Evolutionary conservation across 2,329 filamentous ascomycete species (phyloP).

Genomic region (Penicillium sp.): DNA sequence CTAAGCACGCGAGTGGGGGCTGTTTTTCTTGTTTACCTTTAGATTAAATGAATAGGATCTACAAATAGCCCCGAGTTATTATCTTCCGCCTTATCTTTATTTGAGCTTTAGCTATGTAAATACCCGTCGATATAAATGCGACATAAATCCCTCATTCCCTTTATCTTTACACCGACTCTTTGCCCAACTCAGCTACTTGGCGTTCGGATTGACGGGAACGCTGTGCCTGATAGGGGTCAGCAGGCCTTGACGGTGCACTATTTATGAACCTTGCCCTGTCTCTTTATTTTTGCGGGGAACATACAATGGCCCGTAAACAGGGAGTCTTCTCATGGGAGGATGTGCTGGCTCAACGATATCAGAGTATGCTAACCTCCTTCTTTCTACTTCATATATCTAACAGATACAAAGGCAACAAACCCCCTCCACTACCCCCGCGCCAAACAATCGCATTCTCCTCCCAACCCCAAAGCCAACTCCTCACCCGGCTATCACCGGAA

Average conservation of each 20-base stretch:
- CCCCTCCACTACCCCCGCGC: conserved; percentile 21
- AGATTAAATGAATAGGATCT: background rate
- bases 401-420: conserved; percentile 29
- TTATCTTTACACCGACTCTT: conserved; percentile 8
- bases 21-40: background rate
- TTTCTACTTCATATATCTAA: background rate
- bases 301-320: conserved; percentile 34
- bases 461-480: conserved; percentile 30
- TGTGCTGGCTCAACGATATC: conserved; percentile 40
- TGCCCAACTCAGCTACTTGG: background rate
- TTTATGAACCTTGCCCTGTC: background rate
- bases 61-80: background rate
- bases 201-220: conserved; percentile 16
- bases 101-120: background rate
- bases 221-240: conserved; percentile 9
- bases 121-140: background rate
- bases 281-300: background rate
- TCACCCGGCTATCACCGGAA: conserved; percentile 35
- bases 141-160: background rate
- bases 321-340: conserved; percentile 44
- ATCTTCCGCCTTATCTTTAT: background rate
- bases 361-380: conserved; percentile 29
- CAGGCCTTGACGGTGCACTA: conserved; percentile 5
- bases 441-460: conserved; percentile 11
- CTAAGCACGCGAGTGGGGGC: too few relatives aligned